These are phyloP conservation scores for Cryoendolithus antarcticus DNA, from an alignment of 2,329 filamentous ascomycete species.

Conservation along the genomic window DNA sequence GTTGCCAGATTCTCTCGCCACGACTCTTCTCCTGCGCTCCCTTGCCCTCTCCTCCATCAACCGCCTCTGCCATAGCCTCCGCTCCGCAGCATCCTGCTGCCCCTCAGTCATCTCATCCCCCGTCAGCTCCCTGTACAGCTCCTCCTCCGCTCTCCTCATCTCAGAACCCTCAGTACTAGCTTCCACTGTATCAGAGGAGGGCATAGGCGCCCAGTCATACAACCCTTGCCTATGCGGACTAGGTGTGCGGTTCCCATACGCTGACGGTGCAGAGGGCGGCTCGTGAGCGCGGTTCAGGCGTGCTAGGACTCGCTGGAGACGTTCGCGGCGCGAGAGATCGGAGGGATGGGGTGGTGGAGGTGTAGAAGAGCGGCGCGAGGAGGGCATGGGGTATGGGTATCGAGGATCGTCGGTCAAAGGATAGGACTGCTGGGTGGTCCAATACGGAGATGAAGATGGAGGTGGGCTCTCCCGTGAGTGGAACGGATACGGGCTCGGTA, in stretches of 20 bases:
- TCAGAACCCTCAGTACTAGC: no score
- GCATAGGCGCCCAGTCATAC: slow-evolving; percentile 53
- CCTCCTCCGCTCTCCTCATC: no score
- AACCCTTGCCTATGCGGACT: slow-evolving; percentile 39
- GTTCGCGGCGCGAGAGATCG: slow-evolving; percentile 28
- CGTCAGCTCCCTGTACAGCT: background rate
- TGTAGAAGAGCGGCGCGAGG: slow-evolving; percentile 27
- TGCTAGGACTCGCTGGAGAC: slow-evolving; percentile 34
- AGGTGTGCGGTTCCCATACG: slow-evolving; percentile 42
- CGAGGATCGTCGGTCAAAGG: no score
- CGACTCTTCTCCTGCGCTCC: no score
- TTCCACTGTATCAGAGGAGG: no score
- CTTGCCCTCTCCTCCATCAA: no score
- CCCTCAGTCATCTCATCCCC: slow-evolving; percentile 18
- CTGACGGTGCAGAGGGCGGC: slow-evolving; percentile 19
- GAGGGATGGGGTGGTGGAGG: slow-evolving; percentile 39
- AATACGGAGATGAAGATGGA: no score
- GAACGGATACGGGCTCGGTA: no score
- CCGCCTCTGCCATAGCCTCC: no score
- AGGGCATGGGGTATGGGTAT: background rate
- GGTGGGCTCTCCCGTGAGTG: no score
- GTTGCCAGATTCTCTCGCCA: no score
- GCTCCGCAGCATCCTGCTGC: slow-evolving; percentile 23
- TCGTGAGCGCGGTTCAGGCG: slow-evolving; percentile 32
- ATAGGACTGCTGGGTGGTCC: no score